Evolutionary conservation across 495 filamentous ascomycete genomes (phyloP).

Genomic region (Hypomontagnella monticulosa): DNA sequence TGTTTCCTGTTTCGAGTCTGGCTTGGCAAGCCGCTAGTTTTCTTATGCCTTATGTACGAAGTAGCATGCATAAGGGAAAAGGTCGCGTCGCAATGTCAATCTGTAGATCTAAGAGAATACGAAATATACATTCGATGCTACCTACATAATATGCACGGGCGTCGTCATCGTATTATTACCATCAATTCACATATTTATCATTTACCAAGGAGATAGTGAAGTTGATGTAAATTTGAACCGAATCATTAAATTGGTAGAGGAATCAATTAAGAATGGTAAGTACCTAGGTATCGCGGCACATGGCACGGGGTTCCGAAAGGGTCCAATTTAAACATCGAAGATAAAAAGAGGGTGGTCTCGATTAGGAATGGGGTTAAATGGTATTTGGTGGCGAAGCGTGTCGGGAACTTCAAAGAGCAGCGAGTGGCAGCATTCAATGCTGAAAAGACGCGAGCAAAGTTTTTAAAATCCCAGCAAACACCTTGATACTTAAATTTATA

Average conservation of each 20-base stretch:
- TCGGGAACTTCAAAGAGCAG: background rate
- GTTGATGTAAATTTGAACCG: too few species aligned
- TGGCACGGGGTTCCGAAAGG: too few species aligned
- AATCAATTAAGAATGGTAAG: too few species aligned
- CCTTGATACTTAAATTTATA: background rate
- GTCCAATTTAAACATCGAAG: background rate
- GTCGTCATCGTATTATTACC: too few species aligned
- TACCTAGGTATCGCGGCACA: too few species aligned
- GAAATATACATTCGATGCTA: background rate
- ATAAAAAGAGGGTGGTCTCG: background rate
- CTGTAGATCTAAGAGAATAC: constrained; percentile 23
- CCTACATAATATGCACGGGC: too few species aligned
- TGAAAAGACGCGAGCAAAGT: background rate
- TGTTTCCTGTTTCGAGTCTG: constrained; percentile 39
- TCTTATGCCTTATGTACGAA: background rate
- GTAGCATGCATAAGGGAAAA: background rate
- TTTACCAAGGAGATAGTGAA: too few species aligned
- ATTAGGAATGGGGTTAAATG: constrained; percentile 11
- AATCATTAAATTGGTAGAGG: too few species aligned
- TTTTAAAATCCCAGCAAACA: background rate
- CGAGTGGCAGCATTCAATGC: background rate
- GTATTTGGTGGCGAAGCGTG: constrained; percentile 11
- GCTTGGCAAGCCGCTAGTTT: constrained; percentile 27
- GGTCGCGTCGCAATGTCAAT: constrained; percentile 31
- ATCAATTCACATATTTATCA: too few species aligned